Conservation (phyloP, 2,329 filamentous ascomycete species). For the Leptographium procerum region DNA sequence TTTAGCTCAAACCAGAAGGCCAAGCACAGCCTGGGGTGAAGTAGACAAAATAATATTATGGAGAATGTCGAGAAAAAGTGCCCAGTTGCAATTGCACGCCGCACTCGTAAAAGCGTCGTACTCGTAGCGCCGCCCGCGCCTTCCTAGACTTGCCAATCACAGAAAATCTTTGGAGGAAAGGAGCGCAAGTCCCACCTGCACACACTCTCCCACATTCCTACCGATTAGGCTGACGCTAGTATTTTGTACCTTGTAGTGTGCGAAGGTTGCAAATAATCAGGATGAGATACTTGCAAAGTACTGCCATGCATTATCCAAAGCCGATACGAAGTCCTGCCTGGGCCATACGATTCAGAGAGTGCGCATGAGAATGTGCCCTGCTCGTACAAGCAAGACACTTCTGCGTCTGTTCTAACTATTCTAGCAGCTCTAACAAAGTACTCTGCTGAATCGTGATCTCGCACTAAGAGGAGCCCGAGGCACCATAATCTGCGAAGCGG, state of each 20-base stretch:
- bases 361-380: too few relatives aligned
- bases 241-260: too few relatives aligned
- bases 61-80: not conserved
- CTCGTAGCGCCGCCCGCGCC: not conserved
- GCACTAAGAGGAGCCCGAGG: not conserved
- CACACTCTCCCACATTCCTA: not conserved
- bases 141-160: not conserved
- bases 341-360: too few relatives aligned
- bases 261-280: too few relatives aligned
- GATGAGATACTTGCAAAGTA: not conserved
- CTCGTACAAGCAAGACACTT: not conserved
- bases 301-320: too few relatives aligned
- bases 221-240: not conserved
- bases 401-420: too few relatives aligned
- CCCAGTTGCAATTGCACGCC: not conserved
- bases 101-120: not conserved
- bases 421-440: not conserved
- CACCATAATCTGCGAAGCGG: not conserved
- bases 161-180: not conserved
- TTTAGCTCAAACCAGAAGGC: not conserved
- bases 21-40: not conserved
- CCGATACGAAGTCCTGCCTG: too few relatives aligned
- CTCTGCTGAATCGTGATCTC: not conserved
- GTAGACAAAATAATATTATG: not conserved
- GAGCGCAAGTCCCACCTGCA: not conserved